These are phyloP conservation scores for Trametes pubescens DNA, from an alignment of 1,284 basidiomycete genomes.

Conservation along the genomic window DNA sequence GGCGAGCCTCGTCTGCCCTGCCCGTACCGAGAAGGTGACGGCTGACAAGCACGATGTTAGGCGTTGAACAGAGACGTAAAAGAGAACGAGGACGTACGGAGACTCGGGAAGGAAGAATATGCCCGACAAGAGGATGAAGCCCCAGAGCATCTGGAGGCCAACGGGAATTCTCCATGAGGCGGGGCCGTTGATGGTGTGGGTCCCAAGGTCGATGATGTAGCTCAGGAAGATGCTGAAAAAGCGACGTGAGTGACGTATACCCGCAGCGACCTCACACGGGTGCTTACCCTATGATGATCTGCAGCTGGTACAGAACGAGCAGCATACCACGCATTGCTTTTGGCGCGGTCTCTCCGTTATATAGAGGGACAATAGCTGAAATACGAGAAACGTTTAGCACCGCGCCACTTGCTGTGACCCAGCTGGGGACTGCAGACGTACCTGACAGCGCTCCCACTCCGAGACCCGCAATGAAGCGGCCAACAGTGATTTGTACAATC, in stretches of 20 bases:
- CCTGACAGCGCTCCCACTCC: conserved; percentile 83
- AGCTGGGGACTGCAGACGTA: conserved; percentile 36
- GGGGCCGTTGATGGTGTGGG: conserved; percentile 63
- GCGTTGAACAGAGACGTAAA: background rate
- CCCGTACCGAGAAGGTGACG: conserved; percentile 69
- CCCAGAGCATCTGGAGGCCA: conserved; percentile 74
- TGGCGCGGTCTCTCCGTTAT: conserved; percentile 83
- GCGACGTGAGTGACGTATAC: conserved; percentile 11
- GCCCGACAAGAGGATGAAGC: conserved; percentile 70
- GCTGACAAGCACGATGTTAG: conserved; percentile 41
- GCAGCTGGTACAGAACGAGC: conserved; percentile 79
- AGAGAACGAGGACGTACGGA: conserved; percentile 57
- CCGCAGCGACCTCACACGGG: background rate
- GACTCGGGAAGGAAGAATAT: conserved; percentile 83
- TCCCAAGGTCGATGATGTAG: conserved; percentile 77
- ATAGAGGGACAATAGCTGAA: conserved; percentile 79
- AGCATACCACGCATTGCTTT: conserved; percentile 79
- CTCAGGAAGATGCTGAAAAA: conserved; percentile 68
- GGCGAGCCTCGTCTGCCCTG: conserved; percentile 60
- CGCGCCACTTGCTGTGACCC: background rate
- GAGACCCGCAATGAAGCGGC: conserved; percentile 74
- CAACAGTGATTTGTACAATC: conserved; percentile 72
- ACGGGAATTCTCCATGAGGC: conserved; percentile 79
- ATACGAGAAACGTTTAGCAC: background rate
- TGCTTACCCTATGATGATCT: conserved; percentile 72